Evolutionary conservation across 805 yeast genomes (phyloP), one percentile per base, ranked within the genome.

Genomic region (Kuraishia piskuri): DNA sequence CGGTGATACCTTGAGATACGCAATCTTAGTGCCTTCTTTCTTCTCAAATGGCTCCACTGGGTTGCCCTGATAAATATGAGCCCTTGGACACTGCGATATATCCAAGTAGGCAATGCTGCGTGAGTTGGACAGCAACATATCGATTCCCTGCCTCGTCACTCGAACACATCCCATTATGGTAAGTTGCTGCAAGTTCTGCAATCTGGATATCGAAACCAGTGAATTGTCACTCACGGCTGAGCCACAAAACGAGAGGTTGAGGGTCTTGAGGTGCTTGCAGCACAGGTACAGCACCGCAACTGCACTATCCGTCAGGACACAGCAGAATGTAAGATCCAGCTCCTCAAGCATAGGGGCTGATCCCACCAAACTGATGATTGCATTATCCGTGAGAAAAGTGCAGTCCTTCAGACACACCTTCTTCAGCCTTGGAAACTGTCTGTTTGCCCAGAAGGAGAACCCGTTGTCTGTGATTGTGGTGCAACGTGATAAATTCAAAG

Each of bases 381-480:
- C 75, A 61, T 74, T 75, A 62, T 86, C 91, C 0, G 86, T 79
- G 50, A 87, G 68, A 61, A 83, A 86, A 0, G 91, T 85, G 64
- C 94, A 87, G 63, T 87, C 94, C 57, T 83, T 77, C 55, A 87
- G 67, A 25, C 80, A 75, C 50, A 87, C 67, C 52, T 69, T 73
- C 55, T 67, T 73, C 59, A 87, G 68, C 20, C 73, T 73, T 1
- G 83, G 78, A 59, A 86, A 84, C 25, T 73, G 74, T 20, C 74
- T 70, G 59, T 75, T 75, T 0, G 83, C 70, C 90, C 91, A 87
- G 59, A 73, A 77, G 22, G 78, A 72, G 63, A 84, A 87, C 1
- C 92, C 94, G 48, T 73, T 73, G 67, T 87, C 94, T 2, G 91
- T 85, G 36, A 87, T 84, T 1, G 90, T 79, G 22, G 91, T 86